These are phyloP conservation scores for Jamesozyma lodderae DNA, from an alignment of 805 yeast genomes.

Conservation along the genomic window DNA sequence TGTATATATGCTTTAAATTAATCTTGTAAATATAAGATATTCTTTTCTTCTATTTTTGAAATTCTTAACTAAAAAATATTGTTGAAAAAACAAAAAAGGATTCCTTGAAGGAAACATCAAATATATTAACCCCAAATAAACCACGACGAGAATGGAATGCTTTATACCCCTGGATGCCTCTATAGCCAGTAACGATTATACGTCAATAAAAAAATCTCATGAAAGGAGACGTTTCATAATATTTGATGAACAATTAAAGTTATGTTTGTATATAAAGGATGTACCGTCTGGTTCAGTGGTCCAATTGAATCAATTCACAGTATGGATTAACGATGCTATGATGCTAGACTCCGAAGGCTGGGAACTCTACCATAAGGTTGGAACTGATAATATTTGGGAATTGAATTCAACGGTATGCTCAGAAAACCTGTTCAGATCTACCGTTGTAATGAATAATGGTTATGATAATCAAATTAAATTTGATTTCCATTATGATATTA, in stretches of 20 bases:
- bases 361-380: conserved; percentile 4
- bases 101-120: too few relatives aligned
- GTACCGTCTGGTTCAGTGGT: neutral
- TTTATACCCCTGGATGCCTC: conserved; percentile 15
- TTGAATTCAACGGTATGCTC: conserved; percentile 14
- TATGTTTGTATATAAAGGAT: conserved; percentile 3
- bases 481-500: conserved; percentile 6
- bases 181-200: conserved; percentile 4
- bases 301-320: conserved; percentile 6
- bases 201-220: conserved; percentile 11
- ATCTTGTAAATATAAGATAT: neutral
- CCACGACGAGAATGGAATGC: conserved; percentile 14
- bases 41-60: neutral
- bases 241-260: conserved; percentile 25
- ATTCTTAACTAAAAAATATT: neutral
- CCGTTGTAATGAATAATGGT: conserved; percentile 29
- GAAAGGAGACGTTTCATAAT: conserved; percentile 18
- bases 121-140: too few relatives aligned
- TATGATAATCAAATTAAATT: conserved; percentile 22
- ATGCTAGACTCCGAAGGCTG: conserved; percentile 9
- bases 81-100: too few relatives aligned
- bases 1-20: neutral
- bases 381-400: conserved; percentile 7
- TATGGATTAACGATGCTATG: conserved; percentile 26
- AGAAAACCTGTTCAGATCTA: conserved; percentile 20